Evolutionary conservation across 768 basidiomycete genomes (phyloP), one percentile per base, ranked within the genome.

Genomic region (Collybia sordida): DNA sequence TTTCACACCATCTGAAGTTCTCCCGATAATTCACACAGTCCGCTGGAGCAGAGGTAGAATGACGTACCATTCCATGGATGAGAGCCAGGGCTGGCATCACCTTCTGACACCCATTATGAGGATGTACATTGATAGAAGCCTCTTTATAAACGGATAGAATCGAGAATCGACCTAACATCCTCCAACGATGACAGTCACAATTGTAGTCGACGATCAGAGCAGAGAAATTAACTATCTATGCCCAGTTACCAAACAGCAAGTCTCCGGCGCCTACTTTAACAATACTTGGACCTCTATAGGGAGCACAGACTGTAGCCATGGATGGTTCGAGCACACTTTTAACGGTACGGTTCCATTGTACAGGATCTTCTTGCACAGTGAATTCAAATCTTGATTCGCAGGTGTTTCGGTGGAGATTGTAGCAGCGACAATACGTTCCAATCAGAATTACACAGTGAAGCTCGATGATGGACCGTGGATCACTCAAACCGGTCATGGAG

Each of bases 191-290:
- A 22, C 35, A 14, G 37, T 59, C 49, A 63, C 64, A 15, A 51
- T 71, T 49, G 60, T 74, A 50, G 60, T 75, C 47, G 72, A 74
- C 58, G 74, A 74, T 56, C 72, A 70, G 48, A 67, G 69, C 56
- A 37, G 54, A 1, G 58, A 61, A 25, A 51, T 74, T 54, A 54
- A 65, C 22, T 75, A 73, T 51, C 62, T 72, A 11, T 75, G 74
- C 50, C 63, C 67, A 9, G 61, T 69, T 3, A 55, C 60, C 11
- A 63, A 70, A 34, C 63, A 72, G 38, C 51, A 46, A 6, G 67
- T 72, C 8, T 52, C 61, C 24, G 68, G 70, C 18, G 59, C 69
- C 15, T 74, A 70, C 54, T 69, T 64, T 51, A 70, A 68, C 52
- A 66, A 68, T 51, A 72, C 72, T 3, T 73, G 74, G 72, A 68